These are phyloP conservation scores for Cercospora zeae-maydis DNA, from an alignment of 2,329 filamentous ascomycete species.

Conservation along the genomic window DNA sequence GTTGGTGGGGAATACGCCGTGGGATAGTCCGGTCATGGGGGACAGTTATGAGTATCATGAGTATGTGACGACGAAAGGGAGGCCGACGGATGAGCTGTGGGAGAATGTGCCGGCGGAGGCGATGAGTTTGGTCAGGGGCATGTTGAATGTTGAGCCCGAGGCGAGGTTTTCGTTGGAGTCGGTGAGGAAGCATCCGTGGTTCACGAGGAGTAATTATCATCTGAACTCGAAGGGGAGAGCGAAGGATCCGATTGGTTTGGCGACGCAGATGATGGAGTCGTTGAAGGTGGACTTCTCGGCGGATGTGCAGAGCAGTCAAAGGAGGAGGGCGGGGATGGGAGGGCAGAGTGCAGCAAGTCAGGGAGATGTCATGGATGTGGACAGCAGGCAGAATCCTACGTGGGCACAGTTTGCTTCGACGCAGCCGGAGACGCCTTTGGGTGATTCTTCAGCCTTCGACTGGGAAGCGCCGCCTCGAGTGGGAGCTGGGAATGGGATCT, in stretches of 20 bases:
- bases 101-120: conserved; percentile 68
- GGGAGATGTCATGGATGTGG: conserved; percentile 64
- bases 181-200: conserved; percentile 92
- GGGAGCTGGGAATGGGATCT: conserved; percentile 41
- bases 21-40: conserved; percentile 79
- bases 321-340: not conserved
- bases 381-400: conserved; percentile 40
- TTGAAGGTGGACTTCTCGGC: conserved; percentile 83
- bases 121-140: conserved; percentile 80
- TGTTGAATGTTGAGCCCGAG: conserved; percentile 76
- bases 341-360: conserved; percentile 32
- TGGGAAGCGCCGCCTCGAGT: conserved; percentile 74
- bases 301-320: conserved; percentile 54
- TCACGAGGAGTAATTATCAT: conserved; percentile 75
- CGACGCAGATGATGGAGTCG: conserved; percentile 91
- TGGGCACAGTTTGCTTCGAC: conserved; percentile 62
- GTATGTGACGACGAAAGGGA: conserved; percentile 75
- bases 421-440: conserved; percentile 74
- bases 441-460: conserved; percentile 67
- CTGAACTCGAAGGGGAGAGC: conserved; percentile 70
- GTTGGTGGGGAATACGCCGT: conserved; percentile 92
- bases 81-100: conserved; percentile 80
- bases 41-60: conserved; percentile 89
- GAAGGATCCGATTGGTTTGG: conserved; percentile 74
- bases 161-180: conserved; percentile 81